A percentile compares a stretch with the other conserved stretches of the same genome.
Evolutionary conservation across 768 basidiomycete genomes (phyloP).

Genomic region (Podaxis mareebaensis): DNA sequence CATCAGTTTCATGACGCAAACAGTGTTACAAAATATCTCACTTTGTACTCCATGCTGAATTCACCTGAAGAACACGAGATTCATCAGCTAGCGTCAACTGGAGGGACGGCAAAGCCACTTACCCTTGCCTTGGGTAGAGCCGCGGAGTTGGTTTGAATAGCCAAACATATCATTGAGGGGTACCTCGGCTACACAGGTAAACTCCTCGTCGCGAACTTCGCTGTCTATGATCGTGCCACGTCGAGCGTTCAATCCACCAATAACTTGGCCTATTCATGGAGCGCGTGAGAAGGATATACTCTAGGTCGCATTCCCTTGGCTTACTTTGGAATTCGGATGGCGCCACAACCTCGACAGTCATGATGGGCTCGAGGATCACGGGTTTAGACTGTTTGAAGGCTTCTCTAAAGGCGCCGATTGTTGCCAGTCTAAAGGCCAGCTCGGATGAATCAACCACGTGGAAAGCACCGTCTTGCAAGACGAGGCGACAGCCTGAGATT

Average conservation of each 20-base stretch:
- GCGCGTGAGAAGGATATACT: neutral
- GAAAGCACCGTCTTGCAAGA: conserved; percentile 88
- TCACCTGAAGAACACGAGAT: conserved; percentile 6
- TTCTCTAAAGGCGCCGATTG: conserved; percentile 92
- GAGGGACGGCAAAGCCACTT: conserved; percentile 51
- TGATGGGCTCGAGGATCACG: conserved; percentile 94
- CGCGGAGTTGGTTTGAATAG: conserved; percentile 90
- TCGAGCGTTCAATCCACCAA: conserved; percentile 90
- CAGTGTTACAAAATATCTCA: neutral
- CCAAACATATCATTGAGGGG: conserved; percentile 98
- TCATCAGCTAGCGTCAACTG: conserved; percentile 56
- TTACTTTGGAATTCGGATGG: conserved; percentile 93
- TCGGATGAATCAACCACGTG: conserved; percentile 97
- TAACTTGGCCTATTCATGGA: conserved; percentile 65
- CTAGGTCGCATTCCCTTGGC: conserved; percentile 20
- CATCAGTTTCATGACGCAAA: neutral
- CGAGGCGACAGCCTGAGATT: conserved; percentile 82
- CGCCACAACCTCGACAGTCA: conserved; percentile 97
- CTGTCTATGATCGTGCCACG: conserved; percentile 94
- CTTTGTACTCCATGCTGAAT: conserved; percentile 17
- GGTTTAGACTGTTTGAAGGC: conserved; percentile 75
- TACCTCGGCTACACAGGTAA: conserved; percentile 88
- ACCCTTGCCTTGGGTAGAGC: conserved; percentile 96
- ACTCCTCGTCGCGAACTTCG: conserved; percentile 97
- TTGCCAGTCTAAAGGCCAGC: conserved; percentile 88